Percentiles rank a stretch among this genome's conserved stretches.
Evolutionary conservation across 1,139 yeast genomes (phyloP).

Genomic region (Magnusiomyces fungicola): DNA sequence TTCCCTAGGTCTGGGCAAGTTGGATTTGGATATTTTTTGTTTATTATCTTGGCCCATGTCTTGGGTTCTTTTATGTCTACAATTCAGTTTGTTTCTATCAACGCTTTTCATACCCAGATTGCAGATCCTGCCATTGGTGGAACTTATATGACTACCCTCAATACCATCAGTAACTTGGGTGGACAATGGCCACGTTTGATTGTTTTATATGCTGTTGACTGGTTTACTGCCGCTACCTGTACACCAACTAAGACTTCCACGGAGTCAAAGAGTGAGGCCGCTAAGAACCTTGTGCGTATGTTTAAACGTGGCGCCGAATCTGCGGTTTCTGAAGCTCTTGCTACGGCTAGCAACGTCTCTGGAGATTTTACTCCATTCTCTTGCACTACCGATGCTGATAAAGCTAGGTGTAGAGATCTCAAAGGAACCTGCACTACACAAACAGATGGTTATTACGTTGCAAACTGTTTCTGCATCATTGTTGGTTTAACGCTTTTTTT

Average conservation of each 20-base stretch:
- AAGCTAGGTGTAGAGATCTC: slow-evolving; percentile 42
- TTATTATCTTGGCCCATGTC: slow-evolving; percentile 75
- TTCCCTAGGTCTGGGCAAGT: slow-evolving; percentile 61
- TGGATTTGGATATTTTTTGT: slow-evolving; percentile 47
- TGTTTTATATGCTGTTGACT: slow-evolving; percentile 71
- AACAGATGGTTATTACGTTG: slow-evolving; percentile 78
- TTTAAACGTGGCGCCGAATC: slow-evolving; percentile 15
- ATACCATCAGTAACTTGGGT: slow-evolving; percentile 87
- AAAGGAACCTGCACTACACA: slow-evolving; percentile 52
- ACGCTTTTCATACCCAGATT: slow-evolving; percentile 90
- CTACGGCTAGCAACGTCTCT: slow-evolving; percentile 1
- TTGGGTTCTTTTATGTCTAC: slow-evolving; percentile 90
- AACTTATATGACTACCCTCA: slow-evolving; percentile 93
- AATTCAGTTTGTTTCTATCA: slow-evolving; percentile 86
- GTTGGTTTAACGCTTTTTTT: slow-evolving; percentile 63
- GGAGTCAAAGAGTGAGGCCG: slow-evolving; percentile 1
- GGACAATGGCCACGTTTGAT: slow-evolving; percentile 96
- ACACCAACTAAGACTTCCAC: slow-evolving; percentile 10
- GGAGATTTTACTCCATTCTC: slow-evolving; percentile 31
- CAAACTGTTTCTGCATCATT: slow-evolving; percentile 62
- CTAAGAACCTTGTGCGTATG: slow-evolving; percentile 12
- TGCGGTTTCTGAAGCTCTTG: neutral
- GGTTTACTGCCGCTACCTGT: slow-evolving; percentile 62
- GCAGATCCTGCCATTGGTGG: slow-evolving; percentile 97
- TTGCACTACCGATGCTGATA: slow-evolving; percentile 39